Evolutionary conservation across 78 protist species (phyloP), one percentile per base, ranked within the genome.

Genomic region (Pelomyxa schiedti): DNA sequence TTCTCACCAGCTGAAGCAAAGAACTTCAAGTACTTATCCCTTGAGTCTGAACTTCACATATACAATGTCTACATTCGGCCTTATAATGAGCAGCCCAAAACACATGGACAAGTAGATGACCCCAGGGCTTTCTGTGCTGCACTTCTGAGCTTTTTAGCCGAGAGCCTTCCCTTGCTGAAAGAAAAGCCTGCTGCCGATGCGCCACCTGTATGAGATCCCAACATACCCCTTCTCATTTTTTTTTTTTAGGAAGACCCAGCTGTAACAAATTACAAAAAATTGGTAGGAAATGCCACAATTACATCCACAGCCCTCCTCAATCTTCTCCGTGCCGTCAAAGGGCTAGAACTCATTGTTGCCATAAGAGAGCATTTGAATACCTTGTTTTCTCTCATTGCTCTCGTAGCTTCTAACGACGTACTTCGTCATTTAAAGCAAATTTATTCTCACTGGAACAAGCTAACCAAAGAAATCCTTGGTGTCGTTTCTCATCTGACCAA

Each of bases 51-150:
- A 58, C 79, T 86, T 37, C 39, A 63, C 39, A 82, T 86, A 8
- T 86, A 82, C 38, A 77, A 74, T 38, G 53, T 81, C 42, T 86
- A 79, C 30, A 72, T 86, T 8, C 86, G 86, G 75, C 73, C 81
- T 37, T 86, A 75, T 77, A 86, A 80, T 74, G 72, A 22, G 32
- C 78, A 9, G 79, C 86, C 9, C 78, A 77, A 58, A 67, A 75
- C 72, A 69, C 74, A 47, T 70, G 75, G 3, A 69, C 78, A 29
- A 67, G 80, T 8, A 72, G 80, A 35, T 68, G 74, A 26, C 28
- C 64, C 4, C 80, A 80, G 8, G 16, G 71, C 1, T 69, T 80
- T 64, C 80, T 75, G 2, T 79, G n/a, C n/a, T n/a, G n/a, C n/a
- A n/a, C n/a, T n/a, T n/a, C n/a, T n/a, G n/a, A n/a, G n/a, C n/a